phyloP scores from a whole-genome alignment of 1,139 yeast genomes.

The Blastobotrys serpentis region DNA sequence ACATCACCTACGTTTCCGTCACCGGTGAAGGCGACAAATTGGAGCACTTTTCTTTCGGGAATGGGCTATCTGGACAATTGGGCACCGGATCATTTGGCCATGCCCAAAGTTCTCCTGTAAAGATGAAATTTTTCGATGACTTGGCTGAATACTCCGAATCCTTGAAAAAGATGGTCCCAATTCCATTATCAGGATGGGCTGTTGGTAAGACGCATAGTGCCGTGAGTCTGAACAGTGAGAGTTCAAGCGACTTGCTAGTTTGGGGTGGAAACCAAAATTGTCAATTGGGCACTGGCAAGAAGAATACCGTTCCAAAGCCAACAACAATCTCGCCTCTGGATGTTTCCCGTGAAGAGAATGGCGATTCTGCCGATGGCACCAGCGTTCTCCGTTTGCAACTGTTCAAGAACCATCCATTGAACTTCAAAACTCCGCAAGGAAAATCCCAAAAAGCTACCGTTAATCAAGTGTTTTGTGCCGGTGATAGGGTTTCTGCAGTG shows the following conservation, averaged over 20 bases:
- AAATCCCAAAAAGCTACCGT: constrained; percentile 33
- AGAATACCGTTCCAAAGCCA: constrained; percentile 39
- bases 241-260: constrained; percentile 53
- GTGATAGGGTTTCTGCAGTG: constrained; percentile 61
- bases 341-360: constrained; percentile 15
- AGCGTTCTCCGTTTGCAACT: constrained; percentile 51
- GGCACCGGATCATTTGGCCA: constrained; percentile 78
- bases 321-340: constrained; percentile 21
- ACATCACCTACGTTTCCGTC: constrained; percentile 52
- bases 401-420: constrained; percentile 33
- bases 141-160: constrained; percentile 46
- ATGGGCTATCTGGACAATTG: constrained; percentile 83
- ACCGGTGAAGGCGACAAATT: constrained; percentile 23
- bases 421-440: constrained; percentile 27
- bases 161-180: constrained; percentile 39
- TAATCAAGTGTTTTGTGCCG: constrained; percentile 63
- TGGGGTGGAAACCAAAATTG: constrained; percentile 87
- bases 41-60: constrained; percentile 60
- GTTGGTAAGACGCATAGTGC: constrained; percentile 68
- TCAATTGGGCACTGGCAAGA: constrained; percentile 82
- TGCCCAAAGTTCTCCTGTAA: constrained; percentile 65
- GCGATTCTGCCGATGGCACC: constrained; percentile 29
- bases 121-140: constrained; percentile 47
- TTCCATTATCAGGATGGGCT: constrained; percentile 53
- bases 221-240: constrained; percentile 55